Conservation (phyloP, 1,284 basidiomycete species). For the Papiliotrema flavescens region DNA sequence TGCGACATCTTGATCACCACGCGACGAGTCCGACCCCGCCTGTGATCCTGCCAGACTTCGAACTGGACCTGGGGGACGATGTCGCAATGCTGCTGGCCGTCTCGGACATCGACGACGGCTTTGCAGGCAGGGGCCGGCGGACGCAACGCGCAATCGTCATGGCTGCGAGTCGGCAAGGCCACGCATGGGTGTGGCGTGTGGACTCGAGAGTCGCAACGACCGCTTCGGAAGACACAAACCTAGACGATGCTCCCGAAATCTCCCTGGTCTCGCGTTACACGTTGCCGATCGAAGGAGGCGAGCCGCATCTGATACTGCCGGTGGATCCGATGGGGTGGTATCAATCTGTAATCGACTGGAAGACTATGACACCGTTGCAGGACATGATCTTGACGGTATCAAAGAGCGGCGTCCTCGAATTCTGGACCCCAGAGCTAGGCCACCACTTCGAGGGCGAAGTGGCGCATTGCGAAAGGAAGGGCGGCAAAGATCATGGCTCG, state of each 20-base stretch:
- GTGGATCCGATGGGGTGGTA: constrained; percentile 90
- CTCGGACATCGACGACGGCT: constrained; percentile 48
- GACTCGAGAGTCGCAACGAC: constrained; percentile 20
- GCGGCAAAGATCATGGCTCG: neutral
- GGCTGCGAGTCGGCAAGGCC: constrained; percentile 32
- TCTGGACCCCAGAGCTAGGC: constrained; percentile 66
- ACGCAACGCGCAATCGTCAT: constrained; percentile 44
- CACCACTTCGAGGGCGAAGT: constrained; percentile 30
- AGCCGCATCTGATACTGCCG: constrained; percentile 53
- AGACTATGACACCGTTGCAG: constrained; percentile 47
- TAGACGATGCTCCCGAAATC: constrained; percentile 23
- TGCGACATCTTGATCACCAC: constrained; percentile 41
- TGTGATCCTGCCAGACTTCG: constrained; percentile 35
- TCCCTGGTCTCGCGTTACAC: constrained; percentile 34
- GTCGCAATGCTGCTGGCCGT: constrained; percentile 42
- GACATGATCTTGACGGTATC: constrained; percentile 76
- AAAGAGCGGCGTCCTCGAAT: constrained; percentile 67
- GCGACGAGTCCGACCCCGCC: constrained; percentile 21
- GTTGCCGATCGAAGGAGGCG: constrained; percentile 25
- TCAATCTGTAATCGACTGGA: constrained; percentile 50
- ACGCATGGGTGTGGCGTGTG: constrained; percentile 46
- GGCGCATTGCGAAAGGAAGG: constrained; percentile 50
- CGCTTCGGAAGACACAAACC: constrained; percentile 6
- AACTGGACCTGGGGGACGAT: constrained; percentile 27
- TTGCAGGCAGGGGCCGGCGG: constrained; percentile 24